Base-by-base conservation (phyloP, 2,329 filamentous ascomycete species). In the Trichoderma semiorbis region DNA sequence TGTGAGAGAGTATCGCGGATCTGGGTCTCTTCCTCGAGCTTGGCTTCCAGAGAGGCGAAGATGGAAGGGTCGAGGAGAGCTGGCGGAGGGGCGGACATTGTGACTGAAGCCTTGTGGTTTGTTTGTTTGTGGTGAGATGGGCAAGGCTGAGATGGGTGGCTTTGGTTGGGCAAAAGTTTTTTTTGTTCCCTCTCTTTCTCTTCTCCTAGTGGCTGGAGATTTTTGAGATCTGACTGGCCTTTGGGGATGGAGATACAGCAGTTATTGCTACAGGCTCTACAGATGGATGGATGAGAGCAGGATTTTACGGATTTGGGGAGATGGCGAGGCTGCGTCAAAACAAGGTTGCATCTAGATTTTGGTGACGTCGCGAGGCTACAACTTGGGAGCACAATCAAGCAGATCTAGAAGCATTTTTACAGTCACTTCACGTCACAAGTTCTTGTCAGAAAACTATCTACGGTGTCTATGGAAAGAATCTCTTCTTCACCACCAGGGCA, bases 11-110 rank as follows among this genome's bases (percentile, higher is more conserved):
- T 90, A 84, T 98, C 95, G 78, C 93, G 90, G 69, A 97, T 90
- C 69, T 88, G 86, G 10, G 89, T 87, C 80, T 98, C 96, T 81
- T 97, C 92, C 76, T 98, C 96, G 77, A 98, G 93, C 81, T 95
- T 95, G 72, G 88, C 85, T 83, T 98, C 95, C 73, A 99, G 90
- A 77, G 92, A 88, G 78, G 94, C 90, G 82, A 98, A 98, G 80
- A 98, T 93, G 75, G 88, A 87, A 73, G 93, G 91, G 80, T 97
- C 91, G 78, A 96, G 80, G 34, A 84, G 81, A 62, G 77, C 76
- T 10, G 79, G 78, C 43, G 69, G 69, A n/a, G 61, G 72, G 43
- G 69, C 72, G 30, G 80, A 76, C 80, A 82, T 30, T 36, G 7
- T 50, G 21, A 26, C 6, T 43, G 30, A 43, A 10, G 12, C 3